Evolutionary conservation across 345 rosid species (phyloP).

Genomic region (Gossypium longicalyx): DNA sequence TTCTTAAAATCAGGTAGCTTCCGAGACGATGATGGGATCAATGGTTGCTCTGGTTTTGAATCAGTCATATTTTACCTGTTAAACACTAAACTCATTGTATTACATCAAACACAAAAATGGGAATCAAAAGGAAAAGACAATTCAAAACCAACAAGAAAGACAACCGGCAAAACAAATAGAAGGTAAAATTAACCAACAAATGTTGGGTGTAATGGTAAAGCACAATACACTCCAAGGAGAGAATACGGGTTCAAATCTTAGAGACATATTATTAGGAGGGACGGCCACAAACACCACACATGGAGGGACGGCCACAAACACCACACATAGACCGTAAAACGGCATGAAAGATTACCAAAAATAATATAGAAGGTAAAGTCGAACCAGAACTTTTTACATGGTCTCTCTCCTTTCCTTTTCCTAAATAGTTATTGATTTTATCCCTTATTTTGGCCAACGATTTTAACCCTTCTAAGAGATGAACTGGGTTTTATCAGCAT

Average conservation of each 20-base stretch:
- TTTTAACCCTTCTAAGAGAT: not conserved
- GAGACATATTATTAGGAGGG: no score
- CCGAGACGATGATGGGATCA: constrained; percentile 14
- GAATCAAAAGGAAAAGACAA: not conserved
- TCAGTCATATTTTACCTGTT: constrained; percentile 16
- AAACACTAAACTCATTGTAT: not conserved
- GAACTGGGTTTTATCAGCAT: not conserved
- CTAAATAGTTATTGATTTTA: not conserved
- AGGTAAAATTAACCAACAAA: not conserved
- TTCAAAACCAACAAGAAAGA: not conserved
- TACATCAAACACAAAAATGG: not conserved
- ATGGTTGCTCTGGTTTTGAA: constrained; percentile 10
- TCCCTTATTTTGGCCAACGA: not conserved
- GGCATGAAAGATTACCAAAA: no score
- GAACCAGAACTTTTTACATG: not conserved
- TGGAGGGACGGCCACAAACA: no score
- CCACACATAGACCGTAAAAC: no score
- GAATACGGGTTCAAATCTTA: no score
- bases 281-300: no score
- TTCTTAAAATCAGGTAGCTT: constrained; percentile 59
- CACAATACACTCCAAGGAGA: no score
- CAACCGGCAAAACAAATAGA: not conserved
- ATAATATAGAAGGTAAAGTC: not conserved
- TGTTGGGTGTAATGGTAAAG: no score
- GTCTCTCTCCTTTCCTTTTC: not conserved